Percentiles rank a stretch among this genome's conserved stretches.
These are phyloP conservation scores for Barnettozyma populi DNA, from an alignment of 805 yeast genomes.

Conservation along the genomic window DNA sequence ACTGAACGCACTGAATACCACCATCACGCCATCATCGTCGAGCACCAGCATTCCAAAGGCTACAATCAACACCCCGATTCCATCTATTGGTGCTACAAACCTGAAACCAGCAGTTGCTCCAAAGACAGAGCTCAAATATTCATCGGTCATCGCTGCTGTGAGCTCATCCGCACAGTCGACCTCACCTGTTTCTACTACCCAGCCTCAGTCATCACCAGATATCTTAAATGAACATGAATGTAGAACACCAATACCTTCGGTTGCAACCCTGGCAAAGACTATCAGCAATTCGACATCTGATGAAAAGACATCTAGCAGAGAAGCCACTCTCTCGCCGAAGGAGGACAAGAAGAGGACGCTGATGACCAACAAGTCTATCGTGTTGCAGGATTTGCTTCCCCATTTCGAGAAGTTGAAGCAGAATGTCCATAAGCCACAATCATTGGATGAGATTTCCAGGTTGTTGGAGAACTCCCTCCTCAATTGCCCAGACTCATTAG, in stretches of 20 bases:
- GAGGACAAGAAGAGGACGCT: constrained; percentile 3
- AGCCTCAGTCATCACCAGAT: constrained; percentile 8
- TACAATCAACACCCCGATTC: constrained; percentile 1
- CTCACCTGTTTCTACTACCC: constrained; percentile 14
- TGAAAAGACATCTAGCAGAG: constrained; percentile 5
- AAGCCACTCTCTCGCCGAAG: constrained; percentile 13
- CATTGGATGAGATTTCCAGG: constrained; percentile 47
- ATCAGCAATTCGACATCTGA: constrained; percentile 8
- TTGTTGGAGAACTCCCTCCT: constrained; percentile 72
- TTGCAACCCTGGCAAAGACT: constrained; percentile 6
- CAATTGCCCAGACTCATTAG: constrained; percentile 90
- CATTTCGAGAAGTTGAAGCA: constrained; percentile 29
- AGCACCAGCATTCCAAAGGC: constrained; percentile 4
- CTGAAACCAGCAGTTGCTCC: constrained; percentile 54
- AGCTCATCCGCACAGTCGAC: constrained; percentile 15
- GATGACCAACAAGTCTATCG: constrained; percentile 6
- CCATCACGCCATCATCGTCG: constrained; percentile 7
- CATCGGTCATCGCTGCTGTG: constrained; percentile 35
- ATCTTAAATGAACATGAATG: constrained; percentile 4
- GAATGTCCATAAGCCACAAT: constrained; percentile 46
- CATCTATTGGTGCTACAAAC: constrained; percentile 18
- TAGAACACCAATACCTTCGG: constrained; percentile 10
- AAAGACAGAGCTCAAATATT: constrained; percentile 50
- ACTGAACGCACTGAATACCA: constrained; percentile 2
- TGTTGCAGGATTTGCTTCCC: constrained; percentile 23